These are phyloP conservation scores for Ananas comosus DNA, from an alignment of 176 grass and related monocot species.

Conservation along the genomic window DNA sequence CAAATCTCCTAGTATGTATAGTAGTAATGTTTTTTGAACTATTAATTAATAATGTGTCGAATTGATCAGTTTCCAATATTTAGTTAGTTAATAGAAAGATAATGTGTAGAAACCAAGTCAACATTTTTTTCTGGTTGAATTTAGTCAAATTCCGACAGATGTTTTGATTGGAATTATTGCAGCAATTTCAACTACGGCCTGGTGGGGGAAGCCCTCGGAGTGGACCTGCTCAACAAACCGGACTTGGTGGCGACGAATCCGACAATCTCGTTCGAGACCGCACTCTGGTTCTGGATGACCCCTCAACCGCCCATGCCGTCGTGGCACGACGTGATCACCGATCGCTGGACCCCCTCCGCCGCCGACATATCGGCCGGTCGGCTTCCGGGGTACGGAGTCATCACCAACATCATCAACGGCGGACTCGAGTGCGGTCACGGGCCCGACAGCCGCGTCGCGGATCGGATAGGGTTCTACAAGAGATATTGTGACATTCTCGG, in stretches of 20 bases:
- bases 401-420: conserved; percentile 63
- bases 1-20: conserved; percentile 39
- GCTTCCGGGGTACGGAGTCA: conserved; percentile 34
- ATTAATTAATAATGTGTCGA: no score
- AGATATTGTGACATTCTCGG: conserved; percentile 37
- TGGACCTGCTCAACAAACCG: conserved; percentile 39
- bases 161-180: not conserved
- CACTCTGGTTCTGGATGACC: conserved; percentile 62
- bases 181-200: conserved; percentile 63
- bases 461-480: conserved; percentile 49
- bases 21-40: not conserved
- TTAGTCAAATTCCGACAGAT: not conserved
- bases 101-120: no score
- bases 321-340: conserved; percentile 42
- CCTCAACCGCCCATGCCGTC: conserved; percentile 38
- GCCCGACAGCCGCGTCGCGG: not conserved
- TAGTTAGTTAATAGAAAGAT: not conserved
- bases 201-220: conserved; percentile 28
- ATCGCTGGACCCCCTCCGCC: conserved; percentile 24
- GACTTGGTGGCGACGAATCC: conserved; percentile 39
- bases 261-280: conserved; percentile 42
- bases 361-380: conserved; percentile 14
- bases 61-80: no score
- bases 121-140: not conserved
- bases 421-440: conserved; percentile 39